Percentiles rank a stretch among this genome's conserved stretches.
These are phyloP conservation scores for Blastobotrys raffinosifermentans DNA, from an alignment of 1,139 yeast species.

Conservation along the genomic window DNA sequence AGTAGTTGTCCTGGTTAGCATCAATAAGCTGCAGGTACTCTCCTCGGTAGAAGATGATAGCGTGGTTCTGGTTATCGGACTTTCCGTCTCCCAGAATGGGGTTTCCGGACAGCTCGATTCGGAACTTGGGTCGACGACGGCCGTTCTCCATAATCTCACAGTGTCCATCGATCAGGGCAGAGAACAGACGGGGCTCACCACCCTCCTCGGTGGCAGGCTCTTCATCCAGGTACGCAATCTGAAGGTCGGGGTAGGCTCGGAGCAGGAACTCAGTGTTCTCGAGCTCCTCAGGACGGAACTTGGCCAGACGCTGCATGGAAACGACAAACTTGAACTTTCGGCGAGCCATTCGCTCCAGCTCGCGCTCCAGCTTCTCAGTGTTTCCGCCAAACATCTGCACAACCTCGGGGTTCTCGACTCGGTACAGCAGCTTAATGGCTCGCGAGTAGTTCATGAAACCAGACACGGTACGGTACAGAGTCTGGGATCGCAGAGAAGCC, in stretches of 20 bases:
- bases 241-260: conserved; percentile 98
- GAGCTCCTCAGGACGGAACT: conserved; percentile 94
- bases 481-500: conserved; percentile 98
- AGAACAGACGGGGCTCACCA: conserved; percentile 95
- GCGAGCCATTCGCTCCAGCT: conserved; percentile 98
- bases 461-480: conserved; percentile 95
- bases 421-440: conserved; percentile 92
- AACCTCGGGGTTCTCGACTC: conserved; percentile 98
- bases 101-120: conserved; percentile 96
- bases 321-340: conserved; percentile 96
- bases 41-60: conserved; percentile 96
- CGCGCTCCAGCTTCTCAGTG: conserved; percentile 90
- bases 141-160: conserved; percentile 97
- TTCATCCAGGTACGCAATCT: conserved; percentile 96
- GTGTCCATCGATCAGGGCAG: conserved; percentile 97
- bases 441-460: conserved; percentile 99
- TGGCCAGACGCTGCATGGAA: conserved; percentile 97
- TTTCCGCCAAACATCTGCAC: conserved; percentile 98
- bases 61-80: conserved; percentile 97
- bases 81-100: conserved; percentile 99
- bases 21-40: conserved; percentile 96
- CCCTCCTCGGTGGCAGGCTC: conserved; percentile 84
- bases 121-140: conserved; percentile 96
- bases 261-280: conserved; percentile 97
- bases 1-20: conserved; percentile 97